Base-by-base conservation (phyloP, 2,329 filamentous ascomycete genomes). In the Penicillium rolfsii region DNA sequence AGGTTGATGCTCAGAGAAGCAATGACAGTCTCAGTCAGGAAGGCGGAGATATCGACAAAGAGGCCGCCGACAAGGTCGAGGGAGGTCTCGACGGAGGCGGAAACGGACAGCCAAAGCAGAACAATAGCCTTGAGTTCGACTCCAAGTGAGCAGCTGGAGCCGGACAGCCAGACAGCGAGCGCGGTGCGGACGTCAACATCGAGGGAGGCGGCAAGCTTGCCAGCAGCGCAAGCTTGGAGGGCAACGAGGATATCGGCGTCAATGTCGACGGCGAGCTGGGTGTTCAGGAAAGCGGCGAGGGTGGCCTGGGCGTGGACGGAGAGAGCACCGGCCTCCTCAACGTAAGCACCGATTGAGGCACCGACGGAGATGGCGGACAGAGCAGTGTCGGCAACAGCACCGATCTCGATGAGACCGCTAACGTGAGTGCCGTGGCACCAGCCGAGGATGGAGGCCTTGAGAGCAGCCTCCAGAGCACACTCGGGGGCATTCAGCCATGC, bases 101-200 rank as follows among this genome's bases (percentile, higher is more conserved):
- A 70, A 33, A 76, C 65, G 22, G 74, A 73, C 55, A 77, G 67
- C 75, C 75, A 77, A 64, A 75, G 68, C 35, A 75, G 60, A 49
- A 77, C 64, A 52, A 75, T 64, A 35, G 73, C 70, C 74, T 77
- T 76, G 16, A 77, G 70, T 58, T 77, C 71, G 57, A 67, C 74
- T 48, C 72, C 73, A 22, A 77, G 72, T 22, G 63, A 56, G 73
- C 73, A 76, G 64, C 62, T 61, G 33, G 67, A 67, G 59, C 71
- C 65, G 40, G 71, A 62, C 38, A 77, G 66, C 75, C 75, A 77
- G 33, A 66, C 59, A 52, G 72, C 68, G 35, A 77, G 68, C 48
- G 71, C 58, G 61, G 70, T 67, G 52, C 74, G 74, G 36, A 68
- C 63, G 11, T 74, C 73, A 58, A 67, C 54, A 52, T 65, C 67